Conservation (phyloP, 495 filamentous ascomycete genomes). For the Lophiostoma macrostomum region DNA sequence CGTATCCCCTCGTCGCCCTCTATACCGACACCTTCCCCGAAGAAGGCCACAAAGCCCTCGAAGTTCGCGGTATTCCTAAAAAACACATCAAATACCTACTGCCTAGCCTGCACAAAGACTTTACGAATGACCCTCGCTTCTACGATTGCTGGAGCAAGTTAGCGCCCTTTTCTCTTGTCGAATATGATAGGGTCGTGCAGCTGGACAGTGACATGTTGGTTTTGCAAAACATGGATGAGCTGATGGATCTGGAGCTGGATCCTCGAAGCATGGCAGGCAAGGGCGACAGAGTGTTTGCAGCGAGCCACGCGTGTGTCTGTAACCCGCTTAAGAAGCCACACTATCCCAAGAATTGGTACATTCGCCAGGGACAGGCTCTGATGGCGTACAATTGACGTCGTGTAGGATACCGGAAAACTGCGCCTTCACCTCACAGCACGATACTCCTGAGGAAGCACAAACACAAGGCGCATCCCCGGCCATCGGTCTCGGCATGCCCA, state of each 20-base stretch:
- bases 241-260: constrained; percentile 74
- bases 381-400: constrained; percentile 10
- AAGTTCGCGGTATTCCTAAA: constrained; percentile 59
- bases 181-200: constrained; percentile 71
- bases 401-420: constrained; percentile 67
- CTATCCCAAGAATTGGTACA: constrained; percentile 71
- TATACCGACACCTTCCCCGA: constrained; percentile 69
- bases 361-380: neutral
- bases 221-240: constrained; percentile 75
- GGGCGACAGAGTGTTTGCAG: constrained; percentile 64
- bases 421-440: constrained; percentile 69
- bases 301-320: constrained; percentile 75
- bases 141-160: constrained; percentile 84
- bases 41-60: constrained; percentile 61
- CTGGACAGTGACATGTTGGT: constrained; percentile 86
- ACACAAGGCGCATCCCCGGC: constrained; percentile 49
- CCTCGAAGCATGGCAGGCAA: constrained; percentile 48
- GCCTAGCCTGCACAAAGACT: constrained; percentile 57
- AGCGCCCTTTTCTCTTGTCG: constrained; percentile 64
- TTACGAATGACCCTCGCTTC: constrained; percentile 66
- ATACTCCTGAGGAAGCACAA: constrained; percentile 56
- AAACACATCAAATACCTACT: constrained; percentile 61
- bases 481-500: constrained; percentile 62
- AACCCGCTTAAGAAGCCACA: constrained; percentile 73
- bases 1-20: constrained; percentile 71